Evolutionary conservation across 345 rosid species (phyloP).

Genomic region (Eutrema japonicum): DNA sequence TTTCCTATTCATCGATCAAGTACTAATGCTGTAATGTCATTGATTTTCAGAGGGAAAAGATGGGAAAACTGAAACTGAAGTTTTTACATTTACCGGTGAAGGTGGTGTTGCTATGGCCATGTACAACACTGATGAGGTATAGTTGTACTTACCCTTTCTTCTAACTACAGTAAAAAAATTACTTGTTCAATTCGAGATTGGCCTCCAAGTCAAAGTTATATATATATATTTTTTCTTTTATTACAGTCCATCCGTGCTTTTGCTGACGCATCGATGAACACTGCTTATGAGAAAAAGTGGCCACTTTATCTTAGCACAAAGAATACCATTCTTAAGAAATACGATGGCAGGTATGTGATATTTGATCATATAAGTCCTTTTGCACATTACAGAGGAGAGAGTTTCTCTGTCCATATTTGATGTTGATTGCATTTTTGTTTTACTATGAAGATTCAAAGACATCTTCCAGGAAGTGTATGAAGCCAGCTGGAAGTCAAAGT

Average conservation of each 20-base stretch:
- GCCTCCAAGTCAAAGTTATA: neutral
- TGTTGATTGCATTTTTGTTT: constrained; percentile 22
- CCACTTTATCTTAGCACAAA: constrained; percentile 99
- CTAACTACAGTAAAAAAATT: neutral
- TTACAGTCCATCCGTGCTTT: constrained; percentile 78
- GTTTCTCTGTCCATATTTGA: neutral
- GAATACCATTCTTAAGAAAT: constrained; percentile 97
- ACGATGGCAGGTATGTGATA: constrained; percentile 86
- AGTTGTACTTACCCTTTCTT: constrained; percentile 18
- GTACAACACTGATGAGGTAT: constrained; percentile 99
- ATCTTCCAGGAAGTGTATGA: constrained; percentile 98
- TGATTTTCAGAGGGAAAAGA: constrained; percentile 80
- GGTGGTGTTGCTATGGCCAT: constrained; percentile 93
- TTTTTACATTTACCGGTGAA: constrained; percentile 80
- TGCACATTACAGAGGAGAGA: neutral
- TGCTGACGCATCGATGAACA: constrained; percentile 94
- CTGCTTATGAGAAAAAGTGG: constrained; percentile 94
- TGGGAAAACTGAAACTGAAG: constrained; percentile 78
- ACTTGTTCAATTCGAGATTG: constrained; percentile 15
- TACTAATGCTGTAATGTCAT: neutral
- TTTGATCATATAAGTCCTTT: neutral
- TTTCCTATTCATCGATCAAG: neutral
- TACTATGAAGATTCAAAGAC: constrained; percentile 81
- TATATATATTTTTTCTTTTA: constrained; percentile 1
- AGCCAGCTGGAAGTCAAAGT: constrained; percentile 91